phyloP scores from a whole-genome alignment of 2,329 filamentous ascomycete genomes.

The Ceratocystiopsis brevicomis region DNA sequence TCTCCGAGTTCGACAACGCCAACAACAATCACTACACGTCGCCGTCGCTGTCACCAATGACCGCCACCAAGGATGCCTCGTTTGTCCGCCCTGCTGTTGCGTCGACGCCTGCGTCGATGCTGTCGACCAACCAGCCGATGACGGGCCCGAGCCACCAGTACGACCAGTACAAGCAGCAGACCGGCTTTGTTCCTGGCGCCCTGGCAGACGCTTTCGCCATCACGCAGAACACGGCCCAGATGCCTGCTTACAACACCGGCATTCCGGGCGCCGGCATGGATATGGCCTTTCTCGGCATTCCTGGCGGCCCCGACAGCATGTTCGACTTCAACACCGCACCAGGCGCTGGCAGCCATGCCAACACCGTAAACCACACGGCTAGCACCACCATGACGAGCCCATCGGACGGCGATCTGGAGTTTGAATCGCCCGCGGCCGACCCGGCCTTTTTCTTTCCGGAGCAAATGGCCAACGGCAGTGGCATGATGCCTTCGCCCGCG shows the following conservation, averaged over 20 bases:
- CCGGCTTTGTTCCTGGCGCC: constrained; percentile 72
- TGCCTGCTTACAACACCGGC: constrained; percentile 30
- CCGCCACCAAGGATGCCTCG: constrained; percentile 28
- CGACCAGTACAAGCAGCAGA: constrained; percentile 88
- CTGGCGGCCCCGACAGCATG: constrained; percentile 38
- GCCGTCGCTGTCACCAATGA: constrained; percentile 35
- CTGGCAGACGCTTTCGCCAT: constrained; percentile 63
- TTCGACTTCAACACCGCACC: constrained; percentile 54
- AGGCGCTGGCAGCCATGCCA: constrained; percentile 14
- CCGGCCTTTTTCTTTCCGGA: constrained; percentile 42
- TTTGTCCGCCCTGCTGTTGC: constrained; percentile 24
- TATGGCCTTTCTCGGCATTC: constrained; percentile 28
- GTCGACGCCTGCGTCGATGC: constrained; percentile 32
- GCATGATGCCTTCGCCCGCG: constrained; percentile 30
- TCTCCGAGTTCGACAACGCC: constrained; percentile 43
- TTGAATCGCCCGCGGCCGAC: constrained; percentile 36
- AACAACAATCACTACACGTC: constrained; percentile 36
- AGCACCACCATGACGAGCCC: constrained; percentile 20
- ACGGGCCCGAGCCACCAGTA: constrained; percentile 85
- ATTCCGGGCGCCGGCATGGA: constrained; percentile 17
- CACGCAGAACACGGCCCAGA: constrained; percentile 35
- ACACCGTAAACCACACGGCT: too few species aligned
- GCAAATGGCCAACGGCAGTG: constrained; percentile 18
- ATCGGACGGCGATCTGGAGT: constrained; percentile 51
- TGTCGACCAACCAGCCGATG: constrained; percentile 37